A percentile compares a stretch with the other conserved stretches of the same genome.
Evolutionary conservation across 108 stramenopile species (phyloP).

Genomic region (Fragilariopsis cylindrus): DNA sequence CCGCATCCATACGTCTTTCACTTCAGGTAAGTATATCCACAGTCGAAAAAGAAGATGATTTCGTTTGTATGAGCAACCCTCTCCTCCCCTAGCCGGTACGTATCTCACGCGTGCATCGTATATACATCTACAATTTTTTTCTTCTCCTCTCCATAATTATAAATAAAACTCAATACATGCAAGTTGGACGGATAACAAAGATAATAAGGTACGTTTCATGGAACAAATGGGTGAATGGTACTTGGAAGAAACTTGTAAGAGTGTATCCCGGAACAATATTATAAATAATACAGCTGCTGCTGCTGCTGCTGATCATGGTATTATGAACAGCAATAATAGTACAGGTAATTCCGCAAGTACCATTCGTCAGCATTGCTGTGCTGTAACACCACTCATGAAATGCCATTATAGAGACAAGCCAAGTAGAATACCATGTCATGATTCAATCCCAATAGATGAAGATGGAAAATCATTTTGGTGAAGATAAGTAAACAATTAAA

Average conservation of each 20-base stretch:
- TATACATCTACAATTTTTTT: too few relatives aligned
- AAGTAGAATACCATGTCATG: constrained; percentile 69
- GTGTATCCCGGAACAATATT: background rate
- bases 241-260: constrained; percentile 50
- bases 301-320: background rate
- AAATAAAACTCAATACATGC: constrained; percentile 68
- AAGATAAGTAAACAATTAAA: background rate
- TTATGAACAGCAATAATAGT: background rate
- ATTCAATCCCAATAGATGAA: constrained; percentile 56
- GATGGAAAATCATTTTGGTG: constrained; percentile 55
- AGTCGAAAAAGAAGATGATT: too few relatives aligned
- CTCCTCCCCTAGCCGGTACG: too few relatives aligned
- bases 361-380: constrained; percentile 55
- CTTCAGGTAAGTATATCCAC: too few relatives aligned
- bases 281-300: background rate
- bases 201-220: constrained; percentile 74
- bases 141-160: constrained; percentile 28
- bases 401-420: constrained; percentile 87
- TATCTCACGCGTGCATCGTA: too few relatives aligned
- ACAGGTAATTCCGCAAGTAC: constrained; percentile 15
- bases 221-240: constrained; percentile 82
- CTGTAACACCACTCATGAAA: constrained; percentile 49
- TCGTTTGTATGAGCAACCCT: too few relatives aligned
- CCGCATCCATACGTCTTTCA: too few relatives aligned
- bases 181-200: constrained; percentile 66